Percentiles rank a stretch among this genome's conserved stretches.
Evolutionary conservation across 2,329 filamentous ascomycete species (phyloP).

Genomic region (Lecanoromycetidae sp.): DNA sequence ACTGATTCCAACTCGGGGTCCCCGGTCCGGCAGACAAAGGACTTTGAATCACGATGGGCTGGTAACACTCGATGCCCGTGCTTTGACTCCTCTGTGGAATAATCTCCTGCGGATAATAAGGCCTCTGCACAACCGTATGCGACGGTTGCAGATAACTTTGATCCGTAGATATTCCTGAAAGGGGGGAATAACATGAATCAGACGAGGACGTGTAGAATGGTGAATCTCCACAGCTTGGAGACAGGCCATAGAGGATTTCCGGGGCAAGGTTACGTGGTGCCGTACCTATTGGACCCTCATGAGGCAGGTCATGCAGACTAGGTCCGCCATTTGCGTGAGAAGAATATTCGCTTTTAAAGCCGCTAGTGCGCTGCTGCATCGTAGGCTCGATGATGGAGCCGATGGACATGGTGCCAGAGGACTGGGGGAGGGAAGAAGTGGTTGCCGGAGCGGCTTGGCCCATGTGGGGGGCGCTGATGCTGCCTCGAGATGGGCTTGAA

Average conservation of each 20-base stretch:
- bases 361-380: constrained; percentile 19
- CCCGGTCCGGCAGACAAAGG: constrained; percentile 8
- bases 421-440: constrained; percentile 21
- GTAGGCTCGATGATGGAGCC: constrained; percentile 27
- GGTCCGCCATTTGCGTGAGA: constrained; percentile 23
- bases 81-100: constrained; percentile 9
- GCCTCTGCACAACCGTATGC: constrained; percentile 8
- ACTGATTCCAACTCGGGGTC: constrained; percentile 7
- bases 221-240: constrained; percentile 26
- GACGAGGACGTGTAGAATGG: constrained; percentile 34
- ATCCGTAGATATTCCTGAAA: constrained; percentile 13
- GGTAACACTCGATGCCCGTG: constrained; percentile 3
- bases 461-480: constrained; percentile 5
- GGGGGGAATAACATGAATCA: constrained; percentile 33
- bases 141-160: constrained; percentile 16
- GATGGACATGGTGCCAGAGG: constrained; percentile 27
- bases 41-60: constrained; percentile 8
- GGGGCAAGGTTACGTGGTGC: constrained; percentile 27
- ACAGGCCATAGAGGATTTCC: constrained; percentile 27
- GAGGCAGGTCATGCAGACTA: constrained; percentile 21
- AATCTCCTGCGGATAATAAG: constrained; percentile 8
- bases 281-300: constrained; percentile 27
- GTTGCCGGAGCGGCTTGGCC: constrained; percentile 18
- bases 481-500: constrained; percentile 7
- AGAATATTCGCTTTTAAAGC: constrained; percentile 6